phyloP scores from a whole-genome alignment of 371 early-diverging fungal genomes.

The Dinochytrium kinnereticum region DNA sequence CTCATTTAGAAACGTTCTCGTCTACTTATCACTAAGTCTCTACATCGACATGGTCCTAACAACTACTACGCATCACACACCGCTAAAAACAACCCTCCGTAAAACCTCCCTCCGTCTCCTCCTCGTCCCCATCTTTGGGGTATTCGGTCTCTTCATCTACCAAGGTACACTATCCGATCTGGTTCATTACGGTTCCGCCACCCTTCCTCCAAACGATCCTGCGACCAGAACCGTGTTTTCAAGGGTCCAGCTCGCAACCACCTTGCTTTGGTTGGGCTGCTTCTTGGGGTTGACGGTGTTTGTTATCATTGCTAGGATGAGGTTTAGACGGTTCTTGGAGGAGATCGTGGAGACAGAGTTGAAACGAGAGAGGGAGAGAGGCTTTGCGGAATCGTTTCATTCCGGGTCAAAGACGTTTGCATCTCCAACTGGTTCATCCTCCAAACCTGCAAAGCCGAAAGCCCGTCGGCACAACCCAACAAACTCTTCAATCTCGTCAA shows the following conservation, averaged over 20 bases:
- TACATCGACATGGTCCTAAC: constrained; percentile 7
- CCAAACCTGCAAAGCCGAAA: too few relatives aligned
- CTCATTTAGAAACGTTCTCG: constrained; percentile 10
- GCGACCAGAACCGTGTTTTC: background rate
- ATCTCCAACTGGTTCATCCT: too few relatives aligned
- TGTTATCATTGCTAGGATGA: background rate
- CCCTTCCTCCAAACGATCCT: constrained; percentile 8
- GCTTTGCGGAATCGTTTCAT: too few relatives aligned
- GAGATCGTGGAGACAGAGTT: background rate
- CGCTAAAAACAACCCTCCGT: background rate
- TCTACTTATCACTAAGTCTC: background rate
- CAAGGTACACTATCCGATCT: constrained; percentile 11
- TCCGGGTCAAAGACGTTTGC: too few relatives aligned
- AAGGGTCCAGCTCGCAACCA: background rate
- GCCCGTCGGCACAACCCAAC: too few relatives aligned
- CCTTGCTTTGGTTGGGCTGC: background rate
- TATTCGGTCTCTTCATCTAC: constrained; percentile 19
- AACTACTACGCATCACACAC: background rate
- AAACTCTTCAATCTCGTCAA: too few relatives aligned
- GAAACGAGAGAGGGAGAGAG: too few relatives aligned
- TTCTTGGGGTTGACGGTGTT: background rate
- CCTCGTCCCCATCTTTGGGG: background rate
- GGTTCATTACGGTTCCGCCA: constrained; percentile 18
- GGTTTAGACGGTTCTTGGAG: background rate
- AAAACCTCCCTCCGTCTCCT: background rate